Evolutionary conservation across 306 rosid genomes (phyloP).

Genomic region (Fragaria vesca): DNA sequence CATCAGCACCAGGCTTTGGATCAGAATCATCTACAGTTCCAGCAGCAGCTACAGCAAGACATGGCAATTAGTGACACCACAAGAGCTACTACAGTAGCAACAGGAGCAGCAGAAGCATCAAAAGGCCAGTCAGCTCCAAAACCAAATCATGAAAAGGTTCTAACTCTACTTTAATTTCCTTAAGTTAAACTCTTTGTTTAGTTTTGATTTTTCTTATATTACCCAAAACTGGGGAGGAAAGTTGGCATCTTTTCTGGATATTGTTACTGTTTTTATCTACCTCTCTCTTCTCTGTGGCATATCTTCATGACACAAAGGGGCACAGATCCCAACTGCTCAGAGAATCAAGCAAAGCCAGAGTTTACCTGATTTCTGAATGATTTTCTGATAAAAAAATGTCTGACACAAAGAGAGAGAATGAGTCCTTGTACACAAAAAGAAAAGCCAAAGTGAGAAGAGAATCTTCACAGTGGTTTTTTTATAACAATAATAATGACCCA

Average conservation of each 20-base stretch:
- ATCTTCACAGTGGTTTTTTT: slow-evolving; percentile 63
- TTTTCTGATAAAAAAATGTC: slow-evolving; percentile 57
- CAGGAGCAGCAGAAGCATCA: slow-evolving; percentile 30
- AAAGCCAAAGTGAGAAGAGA: slow-evolving; percentile 52
- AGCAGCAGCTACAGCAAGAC: slow-evolving; percentile 43
- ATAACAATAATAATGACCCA: slow-evolving; percentile 24
- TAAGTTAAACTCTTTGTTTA: slow-evolving; percentile 18
- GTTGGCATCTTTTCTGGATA: slow-evolving; percentile 43
- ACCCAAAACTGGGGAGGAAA: slow-evolving; percentile 47
- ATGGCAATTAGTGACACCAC: slow-evolving; percentile 50
- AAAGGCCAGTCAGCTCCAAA: slow-evolving; percentile 64
- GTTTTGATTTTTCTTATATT: slow-evolving; percentile 16
- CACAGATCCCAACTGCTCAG: slow-evolving; percentile 88
- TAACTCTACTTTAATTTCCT: background rate
- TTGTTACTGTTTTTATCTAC: slow-evolving; percentile 28
- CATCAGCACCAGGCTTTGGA: slow-evolving; percentile 41
- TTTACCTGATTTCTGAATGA: slow-evolving; percentile 73
- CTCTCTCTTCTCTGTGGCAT: slow-evolving; percentile 22
- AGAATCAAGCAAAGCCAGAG: slow-evolving; percentile 58
- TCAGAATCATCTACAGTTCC: slow-evolving; percentile 40
- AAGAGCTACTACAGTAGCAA: slow-evolving; percentile 26
- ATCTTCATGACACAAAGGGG: slow-evolving; percentile 39
- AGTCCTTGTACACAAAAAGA: slow-evolving; percentile 26
- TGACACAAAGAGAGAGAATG: slow-evolving; percentile 48
- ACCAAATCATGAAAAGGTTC: slow-evolving; percentile 71